A percentile compares a stretch with the other conserved stretches of the same genome.
Conservation (phyloP, 225 moss, liverwort and hornwort species). For the Antitrichia curtipendula region DNA sequence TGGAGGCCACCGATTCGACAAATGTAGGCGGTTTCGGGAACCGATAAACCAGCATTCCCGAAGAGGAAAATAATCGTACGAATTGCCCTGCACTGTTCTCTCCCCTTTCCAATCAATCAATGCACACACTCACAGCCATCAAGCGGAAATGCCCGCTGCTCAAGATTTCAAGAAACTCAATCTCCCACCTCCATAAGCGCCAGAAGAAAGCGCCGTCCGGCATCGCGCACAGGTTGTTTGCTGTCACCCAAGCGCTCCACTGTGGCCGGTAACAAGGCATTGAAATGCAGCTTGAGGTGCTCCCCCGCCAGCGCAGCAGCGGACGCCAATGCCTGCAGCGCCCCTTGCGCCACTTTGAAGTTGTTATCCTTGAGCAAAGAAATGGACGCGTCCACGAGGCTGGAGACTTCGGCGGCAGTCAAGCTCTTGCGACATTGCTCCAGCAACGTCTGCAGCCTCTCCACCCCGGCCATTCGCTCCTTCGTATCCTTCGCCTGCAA, state of each 20-base stretch:
- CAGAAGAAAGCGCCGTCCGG: conserved; percentile 76
- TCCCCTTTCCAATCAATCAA: background rate
- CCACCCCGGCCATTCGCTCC: conserved; percentile 96
- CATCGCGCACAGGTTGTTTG: conserved; percentile 96
- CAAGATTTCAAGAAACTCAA: background rate
- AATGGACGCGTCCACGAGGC: conserved; percentile 79
- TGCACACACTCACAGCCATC: background rate
- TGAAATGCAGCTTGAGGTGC: conserved; percentile 88
- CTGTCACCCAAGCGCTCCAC: conserved; percentile 94
- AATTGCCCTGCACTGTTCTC: conserved; percentile 4
- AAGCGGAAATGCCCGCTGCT: background rate
- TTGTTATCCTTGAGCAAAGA: conserved; percentile 86
- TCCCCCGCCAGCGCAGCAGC: conserved; percentile 88
- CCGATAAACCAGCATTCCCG: background rate
- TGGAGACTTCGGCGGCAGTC: conserved; percentile 68
- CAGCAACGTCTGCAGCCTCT: conserved; percentile 73
- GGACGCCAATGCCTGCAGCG: conserved; percentile 84
- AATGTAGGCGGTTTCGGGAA: background rate
- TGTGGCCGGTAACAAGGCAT: conserved; percentile 75
- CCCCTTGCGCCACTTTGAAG: conserved; percentile 89
- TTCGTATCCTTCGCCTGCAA: conserved; percentile 93
- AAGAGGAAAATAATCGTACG: background rate
- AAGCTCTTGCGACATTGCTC: conserved; percentile 91
- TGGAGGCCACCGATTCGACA: background rate
- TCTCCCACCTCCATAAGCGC: conserved; percentile 80